A percentile compares a stretch with the other conserved stretches of the same genome.
Evolutionary conservation across 148 eudicot species (phyloP).

Genomic region (Camellia lanceoleosa): DNA sequence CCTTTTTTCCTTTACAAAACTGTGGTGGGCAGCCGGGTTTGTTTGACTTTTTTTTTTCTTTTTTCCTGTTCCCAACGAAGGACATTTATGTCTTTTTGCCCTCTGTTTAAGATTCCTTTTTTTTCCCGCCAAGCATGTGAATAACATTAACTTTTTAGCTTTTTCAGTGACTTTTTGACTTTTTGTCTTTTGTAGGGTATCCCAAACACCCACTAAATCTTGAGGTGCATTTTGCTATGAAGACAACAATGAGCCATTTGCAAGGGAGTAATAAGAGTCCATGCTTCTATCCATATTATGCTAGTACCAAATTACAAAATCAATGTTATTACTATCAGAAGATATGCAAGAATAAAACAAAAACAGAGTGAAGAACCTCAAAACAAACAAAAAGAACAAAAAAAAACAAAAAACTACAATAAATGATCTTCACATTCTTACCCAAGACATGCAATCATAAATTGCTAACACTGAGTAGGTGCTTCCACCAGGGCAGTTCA

Average conservation of each 20-base stretch:
- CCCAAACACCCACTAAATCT: background rate
- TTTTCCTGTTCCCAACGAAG: too few relatives aligned
- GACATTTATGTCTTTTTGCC: too few relatives aligned
- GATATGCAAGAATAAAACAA: background rate
- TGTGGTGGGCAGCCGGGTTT: too few relatives aligned
- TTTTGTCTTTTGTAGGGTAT: too few relatives aligned
- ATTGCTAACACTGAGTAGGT: conserved; percentile 84
- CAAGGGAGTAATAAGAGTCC: conserved; percentile 3
- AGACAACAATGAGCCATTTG: background rate
- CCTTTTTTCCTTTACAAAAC: too few relatives aligned
- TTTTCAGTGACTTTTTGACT: too few relatives aligned
- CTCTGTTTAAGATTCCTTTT: too few relatives aligned
- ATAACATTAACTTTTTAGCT: too few relatives aligned
- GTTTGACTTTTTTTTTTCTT: too few relatives aligned
- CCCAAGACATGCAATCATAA: conserved; percentile 99
- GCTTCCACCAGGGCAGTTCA: conserved; percentile 94
- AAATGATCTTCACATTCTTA: conserved; percentile 35
- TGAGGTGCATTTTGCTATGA: background rate
- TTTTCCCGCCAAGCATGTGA: too few relatives aligned
- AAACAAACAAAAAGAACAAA: background rate
- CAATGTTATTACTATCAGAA: background rate
- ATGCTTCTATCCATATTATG: background rate
- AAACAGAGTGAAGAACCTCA: too few relatives aligned
- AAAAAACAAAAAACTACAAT: background rate
- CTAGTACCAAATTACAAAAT: background rate